Base-by-base conservation (phyloP, 2,329 filamentous ascomycete species). In the Aspergillus fructus region DNA sequence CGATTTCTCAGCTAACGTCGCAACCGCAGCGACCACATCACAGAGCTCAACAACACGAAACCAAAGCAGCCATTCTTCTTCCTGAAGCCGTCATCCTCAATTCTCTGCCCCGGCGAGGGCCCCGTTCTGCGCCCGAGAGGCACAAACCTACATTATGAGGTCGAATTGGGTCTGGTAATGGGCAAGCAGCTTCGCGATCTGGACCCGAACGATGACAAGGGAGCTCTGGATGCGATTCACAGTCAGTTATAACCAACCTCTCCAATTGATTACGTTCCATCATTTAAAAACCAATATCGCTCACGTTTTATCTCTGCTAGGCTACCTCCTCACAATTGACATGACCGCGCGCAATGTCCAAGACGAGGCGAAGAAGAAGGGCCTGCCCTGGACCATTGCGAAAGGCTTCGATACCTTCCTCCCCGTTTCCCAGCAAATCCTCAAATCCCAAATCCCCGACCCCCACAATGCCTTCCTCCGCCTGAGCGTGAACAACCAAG, bases 31-130 rank as follows among this genome's bases (percentile, higher is more conserved):
- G 94, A 96, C 76, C 94, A 99, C 78, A 89, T 97, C 71, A 85
- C 89, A 62, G 94, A 99, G 80, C 85, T 99, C 66, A 92, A 92
- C 76, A 96, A 89, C 76, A 82, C 83, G 59, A 86, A 87, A 64
- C 94, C 94, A 50, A 96, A 94, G 75, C 92, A 97, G 77, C 94
- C 94, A 24, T 97, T 99, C 80, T 99, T 97, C 87, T 99, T 99
- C 83, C 85, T 97, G 66, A 99, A 99, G 83, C 94, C 94, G 2
- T 79, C 93, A 0, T 91, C 89, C 41, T 90, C 92, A 3, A 90
- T 99, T 66, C 84, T 97, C 4, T 82, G 89, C 21, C 91, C 91
- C 0, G 84, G 85, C 27, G 84, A 86, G 56, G 93, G 93, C 1
- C 88, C 93, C 3, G 86, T 96, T 48, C 83, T 96, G 65, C 85